phyloP scores from a whole-genome alignment of 768 basidiomycete species.

The Naganishia vaughanmartiniae region DNA sequence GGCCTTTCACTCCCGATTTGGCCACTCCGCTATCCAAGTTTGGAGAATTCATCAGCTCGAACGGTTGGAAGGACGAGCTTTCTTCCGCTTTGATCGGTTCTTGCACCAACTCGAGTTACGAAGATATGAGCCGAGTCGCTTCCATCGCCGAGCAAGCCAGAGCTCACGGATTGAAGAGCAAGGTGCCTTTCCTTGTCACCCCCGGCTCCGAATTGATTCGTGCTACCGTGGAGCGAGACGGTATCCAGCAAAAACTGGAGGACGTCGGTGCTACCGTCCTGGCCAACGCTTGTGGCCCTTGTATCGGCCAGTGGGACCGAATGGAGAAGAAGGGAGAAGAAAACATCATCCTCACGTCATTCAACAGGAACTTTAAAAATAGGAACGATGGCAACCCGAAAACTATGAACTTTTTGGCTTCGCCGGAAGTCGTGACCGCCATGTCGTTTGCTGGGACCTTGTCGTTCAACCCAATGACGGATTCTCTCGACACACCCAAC shows the following conservation, averaged over 20 bases:
- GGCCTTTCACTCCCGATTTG: slow-evolving; percentile 95
- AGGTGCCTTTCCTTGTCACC: slow-evolving; percentile 57
- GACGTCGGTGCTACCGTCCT: slow-evolving; percentile 90
- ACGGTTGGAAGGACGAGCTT: slow-evolving; percentile 85
- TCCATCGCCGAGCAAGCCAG: slow-evolving; percentile 87
- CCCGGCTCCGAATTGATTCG: slow-evolving; percentile 76
- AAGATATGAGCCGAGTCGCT: slow-evolving; percentile 80
- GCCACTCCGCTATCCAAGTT: slow-evolving; percentile 92
- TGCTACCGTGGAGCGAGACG: slow-evolving; percentile 94
- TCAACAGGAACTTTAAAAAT: slow-evolving; percentile 59
- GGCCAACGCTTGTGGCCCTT: slow-evolving; percentile 97
- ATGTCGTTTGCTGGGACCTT: slow-evolving; percentile 94
- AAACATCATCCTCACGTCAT: slow-evolving; percentile 94
- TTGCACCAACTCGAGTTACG: slow-evolving; percentile 99
- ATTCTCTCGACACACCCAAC: slow-evolving; percentile 63
- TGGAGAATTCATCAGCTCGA: slow-evolving; percentile 69
- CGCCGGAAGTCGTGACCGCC: slow-evolving; percentile 93
- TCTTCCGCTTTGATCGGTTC: slow-evolving; percentile 93
- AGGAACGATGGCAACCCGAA: slow-evolving; percentile 84
- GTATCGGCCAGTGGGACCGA: slow-evolving; percentile 99
- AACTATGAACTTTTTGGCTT: slow-evolving; percentile 96
- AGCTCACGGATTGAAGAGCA: slow-evolving; percentile 71
- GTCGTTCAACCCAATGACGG: slow-evolving; percentile 87
- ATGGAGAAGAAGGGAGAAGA: slow-evolving; percentile 81
- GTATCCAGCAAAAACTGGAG: slow-evolving; percentile 74